Evolutionary conservation across 2,329 filamentous ascomycete species (phyloP), one percentile per base, ranked within the genome.

Genomic region (Cytospora paraplurivora): DNA sequence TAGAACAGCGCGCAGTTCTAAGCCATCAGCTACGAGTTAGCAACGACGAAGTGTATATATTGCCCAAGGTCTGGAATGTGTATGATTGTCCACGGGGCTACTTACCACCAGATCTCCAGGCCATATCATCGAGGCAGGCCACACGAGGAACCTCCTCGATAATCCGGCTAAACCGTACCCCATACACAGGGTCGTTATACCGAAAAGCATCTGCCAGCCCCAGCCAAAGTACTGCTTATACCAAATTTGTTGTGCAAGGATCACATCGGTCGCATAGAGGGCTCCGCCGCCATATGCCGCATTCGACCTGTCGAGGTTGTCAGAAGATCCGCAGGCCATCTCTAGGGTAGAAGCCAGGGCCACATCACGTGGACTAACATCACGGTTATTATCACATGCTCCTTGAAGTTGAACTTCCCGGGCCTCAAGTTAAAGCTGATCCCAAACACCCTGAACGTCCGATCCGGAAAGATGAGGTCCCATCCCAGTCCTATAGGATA

Each of bases 111-210:
- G 85, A 47, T 82, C 79, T 12, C 84, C 80, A 15, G 82, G 84
- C 71, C 76, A 80, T 58, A 88, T 83, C 85, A 88, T 88, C 59
- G 84, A 81, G 2, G 86, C 84, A 1, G 85, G 86, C 74, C 78
- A 83, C 33, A 86, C 80, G 34, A 89, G 79, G 74, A 86, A 88
- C 41, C 84, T 80, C 27, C 85, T 78, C 34, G 80, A 77, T 62
- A 88, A 71, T 3, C 86, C 86, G 8, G 87, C 87, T 35, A 89
- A 76, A 2, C 86, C 86, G 67, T 88, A 88, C 7, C 87, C 87
- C 64, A 87, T 85, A 69, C 85, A 79, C 63, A 88, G 83, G 1
- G 84, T 87, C 3, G 84, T 85, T 64, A 88, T 80, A 61, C 81
- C 82, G 64, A 87, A 78, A 6, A 88, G 75, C 6, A 88, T 74